Percentiles rank a stretch among this genome's conserved stretches.
phyloP scores from a whole-genome alignment of 768 basidiomycete species.

The Agaricus blazei region DNA sequence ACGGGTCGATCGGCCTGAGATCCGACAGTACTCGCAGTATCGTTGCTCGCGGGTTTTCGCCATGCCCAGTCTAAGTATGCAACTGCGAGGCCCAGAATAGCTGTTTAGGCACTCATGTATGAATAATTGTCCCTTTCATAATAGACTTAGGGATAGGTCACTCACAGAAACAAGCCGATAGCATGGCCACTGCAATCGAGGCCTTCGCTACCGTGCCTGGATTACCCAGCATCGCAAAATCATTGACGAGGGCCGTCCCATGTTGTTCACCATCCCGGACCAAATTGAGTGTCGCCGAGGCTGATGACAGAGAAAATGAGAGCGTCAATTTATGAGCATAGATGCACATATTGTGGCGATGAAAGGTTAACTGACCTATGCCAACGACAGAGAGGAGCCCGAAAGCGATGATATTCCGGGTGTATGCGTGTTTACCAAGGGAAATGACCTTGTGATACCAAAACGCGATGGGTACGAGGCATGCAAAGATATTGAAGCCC shows the following conservation, averaged over 20 bases:
- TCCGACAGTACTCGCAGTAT: no score
- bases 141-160: background rate
- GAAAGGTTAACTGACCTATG: background rate
- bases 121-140: background rate
- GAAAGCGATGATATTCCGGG: background rate
- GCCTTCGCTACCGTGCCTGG: background rate
- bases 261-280: background rate
- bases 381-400: constrained; percentile 4
- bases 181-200: constrained; percentile 5
- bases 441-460: constrained; percentile 5
- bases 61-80: background rate
- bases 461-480: constrained; percentile 7
- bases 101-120: background rate
- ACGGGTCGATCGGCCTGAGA: background rate
- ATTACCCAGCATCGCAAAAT: constrained; percentile 7
- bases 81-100: constrained; percentile 3
- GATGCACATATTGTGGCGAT: background rate
- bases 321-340: background rate
- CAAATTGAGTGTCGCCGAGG: background rate
- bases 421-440: background rate
- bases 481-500: constrained; percentile 4
- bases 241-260: constrained; percentile 3
- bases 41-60: background rate
- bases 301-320: background rate
- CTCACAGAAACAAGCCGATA: constrained; percentile 6